phyloP scores from a whole-genome alignment of 805 yeast genomes.

The Starmerella sirachaensis region DNA sequence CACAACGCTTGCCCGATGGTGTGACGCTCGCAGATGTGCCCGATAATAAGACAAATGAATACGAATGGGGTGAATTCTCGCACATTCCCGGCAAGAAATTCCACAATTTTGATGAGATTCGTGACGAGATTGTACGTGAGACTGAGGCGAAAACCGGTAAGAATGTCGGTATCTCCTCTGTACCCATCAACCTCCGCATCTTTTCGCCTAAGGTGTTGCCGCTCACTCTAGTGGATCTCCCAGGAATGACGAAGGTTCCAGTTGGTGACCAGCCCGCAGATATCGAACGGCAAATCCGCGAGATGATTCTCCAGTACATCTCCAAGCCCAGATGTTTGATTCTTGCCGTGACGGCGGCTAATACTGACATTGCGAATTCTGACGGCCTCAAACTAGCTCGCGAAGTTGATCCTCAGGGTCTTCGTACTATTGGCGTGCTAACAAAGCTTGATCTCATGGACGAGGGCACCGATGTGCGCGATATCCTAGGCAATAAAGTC shows the following conservation, averaged over 20 bases:
- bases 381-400: conserved; percentile 94
- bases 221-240: conserved; percentile 87
- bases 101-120: conserved; percentile 76
- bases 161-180: conserved; percentile 75
- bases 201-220: conserved; percentile 91
- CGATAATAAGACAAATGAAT: conserved; percentile 26
- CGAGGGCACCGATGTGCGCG: conserved; percentile 93
- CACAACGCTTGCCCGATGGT: conserved; percentile 28
- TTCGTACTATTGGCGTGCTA: conserved; percentile 90
- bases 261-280: conserved; percentile 98
- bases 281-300: conserved; percentile 87
- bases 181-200: conserved; percentile 85
- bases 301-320: conserved; percentile 83
- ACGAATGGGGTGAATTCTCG: conserved; percentile 96
- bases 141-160: conserved; percentile 69
- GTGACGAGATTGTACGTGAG: conserved; percentile 82
- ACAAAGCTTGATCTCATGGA: conserved; percentile 97
- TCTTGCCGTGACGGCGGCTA: conserved; percentile 89
- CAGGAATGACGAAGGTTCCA: conserved; percentile 96
- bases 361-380: conserved; percentile 92
- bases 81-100: conserved; percentile 83
- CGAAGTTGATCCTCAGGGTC: conserved; percentile 95
- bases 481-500: conserved; percentile 87
- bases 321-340: conserved; percentile 93
- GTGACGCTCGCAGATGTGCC: conserved; percentile 20